phyloP scores from a whole-genome alignment of 2,329 filamentous ascomycete genomes.

The Clonostachys solani region DNA sequence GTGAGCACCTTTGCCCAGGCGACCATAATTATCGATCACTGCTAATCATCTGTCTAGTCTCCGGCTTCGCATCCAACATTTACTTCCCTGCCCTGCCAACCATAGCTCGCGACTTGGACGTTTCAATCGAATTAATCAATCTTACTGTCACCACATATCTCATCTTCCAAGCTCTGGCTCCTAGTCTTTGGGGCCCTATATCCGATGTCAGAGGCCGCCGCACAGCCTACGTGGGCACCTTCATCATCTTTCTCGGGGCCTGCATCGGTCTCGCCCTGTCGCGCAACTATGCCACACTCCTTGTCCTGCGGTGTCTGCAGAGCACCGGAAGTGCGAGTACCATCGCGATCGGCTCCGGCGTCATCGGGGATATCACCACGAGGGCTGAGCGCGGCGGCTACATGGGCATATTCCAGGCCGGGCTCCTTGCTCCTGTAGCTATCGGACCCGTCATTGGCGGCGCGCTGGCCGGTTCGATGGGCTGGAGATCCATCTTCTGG shows the following conservation, averaged over 20 bases:
- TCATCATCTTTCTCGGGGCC: slow-evolving; percentile 51
- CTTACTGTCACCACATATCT: slow-evolving; percentile 55
- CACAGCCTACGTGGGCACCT: slow-evolving; percentile 54
- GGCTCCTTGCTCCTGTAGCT: slow-evolving; percentile 50
- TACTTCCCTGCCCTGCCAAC: slow-evolving; percentile 39
- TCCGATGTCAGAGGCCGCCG: slow-evolving; percentile 56
- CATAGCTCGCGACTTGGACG: slow-evolving; percentile 30
- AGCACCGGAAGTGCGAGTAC: slow-evolving; percentile 63
- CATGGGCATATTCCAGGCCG: slow-evolving; percentile 60
- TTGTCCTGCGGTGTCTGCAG: slow-evolving; percentile 59
- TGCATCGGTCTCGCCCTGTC: slow-evolving; percentile 61
- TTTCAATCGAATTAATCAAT: slow-evolving; percentile 36
- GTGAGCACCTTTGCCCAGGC: too few species aligned
- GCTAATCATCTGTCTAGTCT: slow-evolving; percentile 31
- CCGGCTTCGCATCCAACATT: slow-evolving; percentile 56
- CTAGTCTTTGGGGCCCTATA: slow-evolving; percentile 57
- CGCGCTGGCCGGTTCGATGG: slow-evolving; percentile 56
- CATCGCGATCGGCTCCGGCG: slow-evolving; percentile 65
- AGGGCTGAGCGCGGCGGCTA: slow-evolving; percentile 68
- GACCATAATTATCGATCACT: too few species aligned
- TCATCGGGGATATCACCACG: slow-evolving; percentile 68
- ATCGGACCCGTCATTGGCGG: slow-evolving; percentile 59
- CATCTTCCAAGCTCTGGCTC: slow-evolving; percentile 60
- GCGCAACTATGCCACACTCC: slow-evolving; percentile 49
- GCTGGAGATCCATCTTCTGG: slow-evolving; percentile 67